Evolutionary conservation across 176 grass and related monocot species (phyloP).

Genomic region (Carex myosuroides): DNA sequence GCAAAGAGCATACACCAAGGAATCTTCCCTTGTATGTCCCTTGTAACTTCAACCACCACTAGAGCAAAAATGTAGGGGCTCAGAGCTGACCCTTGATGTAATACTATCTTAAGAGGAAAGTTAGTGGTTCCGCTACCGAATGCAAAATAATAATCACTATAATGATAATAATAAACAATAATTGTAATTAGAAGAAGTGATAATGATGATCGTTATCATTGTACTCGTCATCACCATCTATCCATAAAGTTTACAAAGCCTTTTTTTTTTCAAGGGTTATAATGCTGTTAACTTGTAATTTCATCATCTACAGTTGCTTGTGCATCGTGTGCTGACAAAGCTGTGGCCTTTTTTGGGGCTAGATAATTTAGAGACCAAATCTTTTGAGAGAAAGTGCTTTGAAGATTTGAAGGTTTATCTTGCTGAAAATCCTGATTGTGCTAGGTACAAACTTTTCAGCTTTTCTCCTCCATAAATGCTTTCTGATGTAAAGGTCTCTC

Average conservation of each 20-base stretch:
- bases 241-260: neutral
- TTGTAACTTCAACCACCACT: no score
- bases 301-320: slow-evolving; percentile 57
- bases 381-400: slow-evolving; percentile 69
- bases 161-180: neutral
- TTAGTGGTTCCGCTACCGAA: no score
- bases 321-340: slow-evolving; percentile 65
- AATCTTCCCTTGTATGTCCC: no score
- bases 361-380: slow-evolving; percentile 42
- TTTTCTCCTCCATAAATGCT: slow-evolving; percentile 9
- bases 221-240: neutral
- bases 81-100: no score
- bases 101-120: no score
- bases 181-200: no score
- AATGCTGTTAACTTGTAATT: neutral
- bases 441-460: slow-evolving; percentile 43
- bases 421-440: slow-evolving; percentile 79
- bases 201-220: neutral
- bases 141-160: neutral
- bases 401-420: slow-evolving; percentile 83
- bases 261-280: neutral
- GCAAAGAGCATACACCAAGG: no score
- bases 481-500: neutral
- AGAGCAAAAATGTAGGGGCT: no score
- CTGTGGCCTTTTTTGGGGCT: slow-evolving; percentile 51